Percentiles rank a stretch among this genome's conserved stretches.
Evolutionary conservation across 257 asterid species (phyloP).

Genomic region (Craterostigma plantagineum): DNA sequence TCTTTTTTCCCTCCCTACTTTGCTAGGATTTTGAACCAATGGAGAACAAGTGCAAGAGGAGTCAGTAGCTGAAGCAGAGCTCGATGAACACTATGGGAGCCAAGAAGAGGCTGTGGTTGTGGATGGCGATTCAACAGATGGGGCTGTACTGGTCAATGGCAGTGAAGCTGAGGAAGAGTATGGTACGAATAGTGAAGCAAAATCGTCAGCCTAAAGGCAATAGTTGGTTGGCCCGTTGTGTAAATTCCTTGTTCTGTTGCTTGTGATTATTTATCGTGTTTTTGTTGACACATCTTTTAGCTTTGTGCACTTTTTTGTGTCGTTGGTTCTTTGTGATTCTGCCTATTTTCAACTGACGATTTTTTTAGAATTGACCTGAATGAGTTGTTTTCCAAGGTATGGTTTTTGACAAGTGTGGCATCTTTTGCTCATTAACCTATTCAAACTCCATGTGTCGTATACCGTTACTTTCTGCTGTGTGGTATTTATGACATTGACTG

Average conservation of each 20-base stretch:
- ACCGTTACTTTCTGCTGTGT: no score
- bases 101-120: constrained; percentile 84
- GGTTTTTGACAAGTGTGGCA: no score
- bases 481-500: no score
- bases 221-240: constrained; percentile 74
- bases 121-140: constrained; percentile 85
- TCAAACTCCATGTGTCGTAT: no score
- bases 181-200: constrained; percentile 95
- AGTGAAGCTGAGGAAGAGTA: constrained; percentile 94
- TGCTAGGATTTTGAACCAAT: constrained; percentile 33
- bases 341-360: no score
- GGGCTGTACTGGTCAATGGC: constrained; percentile 76
- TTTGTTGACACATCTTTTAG: neutral
- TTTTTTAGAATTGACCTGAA: no score
- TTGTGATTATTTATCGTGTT: constrained; percentile 79
- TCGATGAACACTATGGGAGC: constrained; percentile 39
- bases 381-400: no score
- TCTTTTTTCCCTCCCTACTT: constrained; percentile 1
- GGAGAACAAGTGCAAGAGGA: constrained; percentile 19
- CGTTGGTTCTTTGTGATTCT: no score
- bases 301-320: no score
- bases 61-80: constrained; percentile 18
- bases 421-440: no score
- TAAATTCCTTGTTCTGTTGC: constrained; percentile 54
- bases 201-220: constrained; percentile 94